A percentile compares a stretch with the other conserved stretches of the same genome.
Conservation (phyloP, 768 basidiomycete genomes). For the Mycena indigotica region DNA sequence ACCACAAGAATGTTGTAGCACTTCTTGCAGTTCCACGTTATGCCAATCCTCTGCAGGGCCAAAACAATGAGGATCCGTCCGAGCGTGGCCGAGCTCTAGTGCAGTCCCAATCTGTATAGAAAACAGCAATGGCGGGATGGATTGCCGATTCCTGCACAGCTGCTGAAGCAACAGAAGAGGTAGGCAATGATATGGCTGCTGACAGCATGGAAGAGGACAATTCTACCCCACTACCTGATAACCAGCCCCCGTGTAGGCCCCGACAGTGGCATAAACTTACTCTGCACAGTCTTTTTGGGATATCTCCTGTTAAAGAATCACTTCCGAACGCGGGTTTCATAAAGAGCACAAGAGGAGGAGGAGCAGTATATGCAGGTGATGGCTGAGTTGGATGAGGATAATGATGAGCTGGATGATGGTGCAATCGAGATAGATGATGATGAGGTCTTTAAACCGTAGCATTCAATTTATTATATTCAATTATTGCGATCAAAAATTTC, state of each 20-base stretch:
- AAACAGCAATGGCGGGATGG: constrained; percentile 1
- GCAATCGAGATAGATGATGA: too few species aligned
- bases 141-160: constrained; percentile 1
- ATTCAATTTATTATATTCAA: background rate
- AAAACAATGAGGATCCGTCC: constrained; percentile 1
- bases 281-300: background rate
- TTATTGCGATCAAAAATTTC: background rate
- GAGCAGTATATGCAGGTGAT: constrained; percentile 6
- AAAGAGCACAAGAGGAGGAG: background rate
- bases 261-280: constrained; percentile 3
- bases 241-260: constrained; percentile 1
- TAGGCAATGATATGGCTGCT: background rate
- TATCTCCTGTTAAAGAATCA: background rate
- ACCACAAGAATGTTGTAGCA: background rate
- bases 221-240: constrained; percentile 22
- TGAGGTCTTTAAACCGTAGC: background rate
- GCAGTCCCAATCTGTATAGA: background rate
- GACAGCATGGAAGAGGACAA: constrained; percentile 24
- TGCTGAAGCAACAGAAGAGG: background rate
- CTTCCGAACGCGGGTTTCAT: constrained; percentile 1
- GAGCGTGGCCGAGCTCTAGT: too few species aligned
- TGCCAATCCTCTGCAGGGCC: constrained; percentile 4
- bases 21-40: constrained; percentile 9
- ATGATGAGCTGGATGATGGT: constrained; percentile 2
- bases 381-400: constrained; percentile 6